Conservation (phyloP, 805 yeast species). For the Candida bentonensis region DNA sequence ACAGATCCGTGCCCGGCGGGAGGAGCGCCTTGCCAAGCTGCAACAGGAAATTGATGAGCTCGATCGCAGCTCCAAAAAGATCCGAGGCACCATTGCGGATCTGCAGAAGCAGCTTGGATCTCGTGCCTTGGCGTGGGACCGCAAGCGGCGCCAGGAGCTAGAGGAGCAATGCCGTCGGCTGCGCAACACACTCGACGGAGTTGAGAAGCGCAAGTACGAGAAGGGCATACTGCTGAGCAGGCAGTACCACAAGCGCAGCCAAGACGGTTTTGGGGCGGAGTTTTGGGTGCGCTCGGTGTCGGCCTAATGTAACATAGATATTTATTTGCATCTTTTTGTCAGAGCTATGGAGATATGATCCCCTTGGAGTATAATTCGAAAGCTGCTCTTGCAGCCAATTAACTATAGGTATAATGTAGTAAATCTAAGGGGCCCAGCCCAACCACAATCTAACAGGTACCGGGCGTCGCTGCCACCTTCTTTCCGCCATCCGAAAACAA, state of each 20-base stretch:
- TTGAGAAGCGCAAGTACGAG: slow-evolving; percentile 10
- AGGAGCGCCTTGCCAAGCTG: slow-evolving; percentile 2
- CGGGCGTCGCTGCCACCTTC: not conserved
- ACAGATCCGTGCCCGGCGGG: not conserved
- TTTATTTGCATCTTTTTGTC: not conserved
- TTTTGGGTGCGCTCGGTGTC: not conserved
- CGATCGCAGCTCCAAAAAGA: slow-evolving; percentile 1
- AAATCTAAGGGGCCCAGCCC: too few relatives aligned
- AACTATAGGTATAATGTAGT: too few relatives aligned
- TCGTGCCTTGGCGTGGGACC: slow-evolving; percentile 1
- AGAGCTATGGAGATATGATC: too few relatives aligned
- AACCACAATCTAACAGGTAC: not conserved
- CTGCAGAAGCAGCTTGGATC: not conserved
- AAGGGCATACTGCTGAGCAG: slow-evolving; percentile 8
- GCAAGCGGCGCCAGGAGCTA: slow-evolving; percentile 1
- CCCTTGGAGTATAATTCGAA: too few relatives aligned
- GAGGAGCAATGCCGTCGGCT: not conserved
- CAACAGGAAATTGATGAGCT: slow-evolving; percentile 5
- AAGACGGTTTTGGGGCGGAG: not conserved
- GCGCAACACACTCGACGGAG: slow-evolving; percentile 4
- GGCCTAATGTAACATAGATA: not conserved
- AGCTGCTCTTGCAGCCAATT: too few relatives aligned
- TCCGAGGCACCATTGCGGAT: slow-evolving; percentile 2
- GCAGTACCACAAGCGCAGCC: not conserved
- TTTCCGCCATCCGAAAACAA: not conserved